Base-by-base conservation (phyloP, 1,284 basidiomycete genomes). In the Bothia castanella region DNA sequence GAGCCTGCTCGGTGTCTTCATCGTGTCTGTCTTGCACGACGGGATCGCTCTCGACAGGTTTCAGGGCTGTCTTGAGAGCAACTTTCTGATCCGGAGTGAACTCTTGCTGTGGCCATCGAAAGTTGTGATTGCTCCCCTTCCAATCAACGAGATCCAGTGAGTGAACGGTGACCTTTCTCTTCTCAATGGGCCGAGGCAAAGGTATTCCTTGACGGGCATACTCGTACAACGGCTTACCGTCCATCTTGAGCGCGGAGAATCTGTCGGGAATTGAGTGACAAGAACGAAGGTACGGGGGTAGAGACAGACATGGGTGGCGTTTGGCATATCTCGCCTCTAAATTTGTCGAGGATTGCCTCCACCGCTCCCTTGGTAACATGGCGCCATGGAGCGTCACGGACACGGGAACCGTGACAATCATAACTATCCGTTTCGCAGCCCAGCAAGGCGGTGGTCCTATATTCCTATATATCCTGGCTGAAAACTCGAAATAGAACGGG, bases 221-320 rank as follows among this genome's bases (percentile, higher is more conserved):
- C 63, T 99, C 96, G 68, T 99, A 95, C 27, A 99, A 69, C 2
- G 92, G 90, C 69, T 84, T 94, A 2, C 97, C 97, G 61, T 99
- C 94, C 92, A 99, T 99, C 69, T 97, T 96, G 37, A 99, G 75
- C 0, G 97, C 97, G 12, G 96, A 99, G 72, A 96, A 99, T 67
- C 94, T 97, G 53, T 31, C 11, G 51, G 30, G 35, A 44, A 55
- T 48, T 55, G 23, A 46, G 51, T 44, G 17, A 51, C 42, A 14
- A 54, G 20, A 47, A 49, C 30, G 20, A 49, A 42, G 35, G 13
- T 56, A 52, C 34, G 49, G 19, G 21, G 25, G 25, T 14, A 29
- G 38, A 39, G 17, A 72, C 88, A 55, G 60, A 95, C 94, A 97
- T 89, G 5, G 94, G 94, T 10, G 94, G 94, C 2, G 84, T 80